These are phyloP conservation scores for Hemileccinum rubropunctum DNA, from an alignment of 768 basidiomycete genomes.

Conservation along the genomic window DNA sequence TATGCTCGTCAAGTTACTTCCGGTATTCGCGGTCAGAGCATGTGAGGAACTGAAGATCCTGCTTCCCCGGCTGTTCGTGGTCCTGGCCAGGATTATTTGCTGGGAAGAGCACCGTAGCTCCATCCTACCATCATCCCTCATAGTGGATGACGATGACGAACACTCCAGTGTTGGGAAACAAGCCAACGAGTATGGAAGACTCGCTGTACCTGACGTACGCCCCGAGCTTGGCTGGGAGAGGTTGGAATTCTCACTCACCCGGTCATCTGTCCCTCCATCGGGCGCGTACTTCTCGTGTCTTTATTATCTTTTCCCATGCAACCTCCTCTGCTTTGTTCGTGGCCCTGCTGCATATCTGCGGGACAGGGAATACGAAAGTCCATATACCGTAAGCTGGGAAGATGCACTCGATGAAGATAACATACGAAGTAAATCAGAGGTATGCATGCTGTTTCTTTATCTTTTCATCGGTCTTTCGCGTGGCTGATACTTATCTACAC, in stretches of 20 bases:
- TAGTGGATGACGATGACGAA: constrained; percentile 33
- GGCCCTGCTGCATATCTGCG: constrained; percentile 63
- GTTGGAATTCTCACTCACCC: constrained; percentile 58
- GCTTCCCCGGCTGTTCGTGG: constrained; percentile 63
- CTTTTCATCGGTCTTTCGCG: neutral
- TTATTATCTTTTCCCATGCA: constrained; percentile 91
- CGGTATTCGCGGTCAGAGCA: constrained; percentile 66
- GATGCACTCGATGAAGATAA: constrained; percentile 64
- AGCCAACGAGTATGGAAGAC: constrained; percentile 31
- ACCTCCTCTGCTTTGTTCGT: constrained; percentile 76
- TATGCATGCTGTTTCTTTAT: constrained; percentile 28
- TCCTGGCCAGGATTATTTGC: constrained; percentile 69
- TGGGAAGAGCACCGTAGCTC: constrained; percentile 60
- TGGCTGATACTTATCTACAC: constrained; percentile 2
- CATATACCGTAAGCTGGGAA: constrained; percentile 72
- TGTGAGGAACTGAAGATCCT: constrained; percentile 51
- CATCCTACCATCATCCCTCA: constrained; percentile 28
- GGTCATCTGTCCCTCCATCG: constrained; percentile 55
- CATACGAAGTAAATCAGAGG: constrained; percentile 72
- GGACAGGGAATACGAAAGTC: constrained; percentile 47
- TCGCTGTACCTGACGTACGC: constrained; percentile 42
- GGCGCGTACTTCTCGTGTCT: constrained; percentile 71
- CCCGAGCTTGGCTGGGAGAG: constrained; percentile 66
- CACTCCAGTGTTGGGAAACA: constrained; percentile 1
- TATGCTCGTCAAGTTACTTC: constrained; percentile 68